Evolutionary conservation across 371 early-diverging fungal species (phyloP), one percentile per base, ranked within the genome.

Genomic region (Umbelopsis sp.): DNA sequence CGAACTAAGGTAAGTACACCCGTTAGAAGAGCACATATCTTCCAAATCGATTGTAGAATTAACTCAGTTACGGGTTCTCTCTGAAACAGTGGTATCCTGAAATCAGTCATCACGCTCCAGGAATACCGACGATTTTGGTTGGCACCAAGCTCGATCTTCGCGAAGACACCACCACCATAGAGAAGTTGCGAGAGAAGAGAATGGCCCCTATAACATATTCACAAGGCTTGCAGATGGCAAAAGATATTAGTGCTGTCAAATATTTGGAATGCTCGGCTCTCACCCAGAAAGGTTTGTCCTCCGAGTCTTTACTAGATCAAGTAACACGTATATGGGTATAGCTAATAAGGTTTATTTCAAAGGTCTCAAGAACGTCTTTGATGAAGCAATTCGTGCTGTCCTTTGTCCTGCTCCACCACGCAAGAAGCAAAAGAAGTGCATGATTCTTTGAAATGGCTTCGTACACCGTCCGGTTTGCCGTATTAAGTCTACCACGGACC

Each of bases 351-450:
- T 16, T 57, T 95, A 35, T 57, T 9, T 35, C 4, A 29, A 29
- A 57, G 57, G 57, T 18, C 82, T 99, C 70, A 97, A 97, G 89
- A 95, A 92, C 72, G 97, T 98, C 44, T 99, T 99, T 89, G 97
- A 99, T 79, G 94, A 95, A 74, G 98, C 97, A 41, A 97, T 98
- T 73, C 91, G 97, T 50, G 97, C 98, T 14, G 98, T 96, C 7
- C 86, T 99, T 62, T 81, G 82, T 67, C 91, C 93, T 7, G 74
- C 82, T 70, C 68, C 71, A 50, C 82, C 85, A 50, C 79, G 79
- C 65, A 91, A 85, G 76, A 83, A 81, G 74, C 74, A 77, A 53
- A 92, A 90, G 84, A 90, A 87, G 79, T 93, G 93, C 77, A 66
- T 84, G 52, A 84, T 93, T 71, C 85, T 93, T 72, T 93, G 88